These are phyloP conservation scores for Colletotrichum euphorbiae DNA, from an alignment of 2,329 filamentous ascomycete species.

Conservation along the genomic window DNA sequence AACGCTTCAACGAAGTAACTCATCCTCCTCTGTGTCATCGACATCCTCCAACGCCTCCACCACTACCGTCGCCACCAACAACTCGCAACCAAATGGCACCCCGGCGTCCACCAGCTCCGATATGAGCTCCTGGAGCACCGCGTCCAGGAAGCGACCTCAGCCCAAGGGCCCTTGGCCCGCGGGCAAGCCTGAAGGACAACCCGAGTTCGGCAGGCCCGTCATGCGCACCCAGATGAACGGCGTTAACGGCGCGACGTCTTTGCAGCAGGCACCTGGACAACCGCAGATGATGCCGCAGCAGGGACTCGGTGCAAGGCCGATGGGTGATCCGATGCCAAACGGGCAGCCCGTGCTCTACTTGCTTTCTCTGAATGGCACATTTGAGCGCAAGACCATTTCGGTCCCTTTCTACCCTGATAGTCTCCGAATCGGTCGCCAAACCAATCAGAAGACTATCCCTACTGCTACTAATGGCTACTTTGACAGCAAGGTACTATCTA, in stretches of 20 bases:
- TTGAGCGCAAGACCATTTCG: conserved; percentile 95
- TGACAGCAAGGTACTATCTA: conserved; percentile 95
- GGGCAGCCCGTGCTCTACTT: conserved; percentile 85
- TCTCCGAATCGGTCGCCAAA: conserved; percentile 93
- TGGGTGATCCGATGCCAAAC: conserved; percentile 70
- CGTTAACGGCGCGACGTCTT: conserved; percentile 47
- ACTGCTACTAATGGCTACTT: conserved; percentile 95
- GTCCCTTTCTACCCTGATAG: conserved; percentile 96
- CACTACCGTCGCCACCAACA: conserved; percentile 72
- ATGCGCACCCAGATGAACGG: conserved; percentile 47
- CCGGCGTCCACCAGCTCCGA: conserved; percentile 60
- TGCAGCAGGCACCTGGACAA: conserved; percentile 53
- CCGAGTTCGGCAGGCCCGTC: conserved; percentile 60
- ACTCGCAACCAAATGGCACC: conserved; percentile 72
- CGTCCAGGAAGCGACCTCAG: conserved; percentile 63
- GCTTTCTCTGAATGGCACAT: conserved; percentile 92
- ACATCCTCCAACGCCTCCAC: conserved; percentile 69
- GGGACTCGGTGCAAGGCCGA: conserved; percentile 69
- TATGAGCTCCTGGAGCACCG: conserved; percentile 61
- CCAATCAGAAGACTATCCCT: conserved; percentile 94
- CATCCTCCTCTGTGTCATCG: conserved; percentile 86
- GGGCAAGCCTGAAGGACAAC: conserved; percentile 59
- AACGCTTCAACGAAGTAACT: conserved; percentile 86
- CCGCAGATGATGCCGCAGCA: conserved; percentile 55
- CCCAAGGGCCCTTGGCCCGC: conserved; percentile 63